Evolutionary conservation across 2,329 filamentous ascomycete species (phyloP), one percentile per base, ranked within the genome.

Genomic region (Podosphaera xanthii): DNA sequence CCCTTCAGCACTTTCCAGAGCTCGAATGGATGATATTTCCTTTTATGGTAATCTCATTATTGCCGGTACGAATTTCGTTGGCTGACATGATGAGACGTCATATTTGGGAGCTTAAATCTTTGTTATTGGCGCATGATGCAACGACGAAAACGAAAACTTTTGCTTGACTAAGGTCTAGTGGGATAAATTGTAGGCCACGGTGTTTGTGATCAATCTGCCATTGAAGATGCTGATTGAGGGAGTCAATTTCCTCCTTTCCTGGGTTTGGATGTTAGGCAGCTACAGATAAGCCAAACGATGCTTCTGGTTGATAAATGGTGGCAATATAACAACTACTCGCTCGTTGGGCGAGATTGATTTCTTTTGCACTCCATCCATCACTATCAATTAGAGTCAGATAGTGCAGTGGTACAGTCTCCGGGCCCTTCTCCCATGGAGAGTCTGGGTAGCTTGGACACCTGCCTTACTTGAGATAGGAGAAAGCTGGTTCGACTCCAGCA

Each of bases 261-360:
- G 56, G 56, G 31, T 58, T 48, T 44, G 14, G 40, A 30, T 44
- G 9, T 49, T 58, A 33, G n/a, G 59, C 34, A 58, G 57, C 57
- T 35, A 59, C 50, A 1, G 57, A 62, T 4, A 61, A 42, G 33
- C 58, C 34, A 50, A 58, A 61, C 34, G 54, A n/a, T 40, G 55
- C 46, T 31, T 61, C 52, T 36, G 42, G 61, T 50, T 60, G 48
- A 30, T 12, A 59, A 31, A 60, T 36, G 12, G 49, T 42, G n/a
- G 38, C 52, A 33, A 55, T 31, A 34, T 55, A 55, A n/a, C 2
- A n/a, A 6, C 52, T 2, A 14, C 52, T n/a, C 12, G 52, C 52
- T 55, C 33, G 52, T 44, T 44, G 4, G 14, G 14, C 22, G 12
- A 46, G 44, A 46, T 46, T 14, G 8, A 12, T 46, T 46, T 3